Evolutionary conservation across 2,329 filamentous ascomycete genomes (phyloP), one percentile per base, ranked within the genome.

Genomic region (Pleoardoris graminearum): DNA sequence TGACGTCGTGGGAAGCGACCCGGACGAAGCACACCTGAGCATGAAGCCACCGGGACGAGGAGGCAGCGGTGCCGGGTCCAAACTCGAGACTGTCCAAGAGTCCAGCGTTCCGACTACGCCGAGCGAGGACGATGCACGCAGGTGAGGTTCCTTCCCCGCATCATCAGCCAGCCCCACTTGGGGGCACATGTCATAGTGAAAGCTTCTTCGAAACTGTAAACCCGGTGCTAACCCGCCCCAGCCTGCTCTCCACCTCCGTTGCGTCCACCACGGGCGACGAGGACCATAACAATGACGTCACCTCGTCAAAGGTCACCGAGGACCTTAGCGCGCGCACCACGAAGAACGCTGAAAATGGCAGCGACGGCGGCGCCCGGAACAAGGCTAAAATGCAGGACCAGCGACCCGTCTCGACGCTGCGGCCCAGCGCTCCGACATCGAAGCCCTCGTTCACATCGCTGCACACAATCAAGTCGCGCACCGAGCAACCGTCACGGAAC

Each of bases 51-150:
- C 73, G 11, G 64, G 72, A 68, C 84, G 86, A 59, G 83, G 81
- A 54, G 79, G 81, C 47, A 85, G 80, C 67, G 82, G 80, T 46
- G 61, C 56, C 51, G 82, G 80, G 46, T 82, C 86, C 43, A 84
- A 84, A 42, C 77, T 97, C 51, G 93, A 96, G 75, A 97, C 94
- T 0, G 93, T 97, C 14, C 89, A 96, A 70, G 93, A 97, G 79
- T 86, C 88, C 48, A 94, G 90, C 75, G 83, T 90, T 48, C 77
- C 76, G 41, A 86, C 85, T 44, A 89, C 89, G 1, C 88, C 90
- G 12, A 79, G 76, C 12, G 77, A 74, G 57, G 66, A 79, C 42
- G 65, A 66, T 47, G 60, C 57, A 53, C 59, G 68, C 55, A 70
- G 64, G 67, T 70, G 57, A 60, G 54, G 29, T 38, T 22, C 48